phyloP scores from a whole-genome alignment of 2,329 filamentous ascomycete genomes.

The Fusarium avenaceum region DNA sequence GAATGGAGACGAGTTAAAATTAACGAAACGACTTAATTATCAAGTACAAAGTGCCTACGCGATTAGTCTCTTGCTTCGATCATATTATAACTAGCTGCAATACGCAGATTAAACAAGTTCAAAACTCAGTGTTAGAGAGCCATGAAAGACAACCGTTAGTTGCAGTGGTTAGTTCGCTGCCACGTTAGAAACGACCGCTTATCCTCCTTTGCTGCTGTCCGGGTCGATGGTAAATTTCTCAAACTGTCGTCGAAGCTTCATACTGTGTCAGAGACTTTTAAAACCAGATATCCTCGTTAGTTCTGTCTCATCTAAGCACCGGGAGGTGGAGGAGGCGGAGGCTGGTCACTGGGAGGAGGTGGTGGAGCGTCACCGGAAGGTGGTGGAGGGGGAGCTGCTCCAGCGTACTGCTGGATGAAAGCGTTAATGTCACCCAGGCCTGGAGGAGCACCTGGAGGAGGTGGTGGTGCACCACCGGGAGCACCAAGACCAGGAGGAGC shows the following conservation, averaged over 20 bases:
- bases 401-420: slow-evolving; percentile 75
- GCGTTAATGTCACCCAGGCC: slow-evolving; percentile 72
- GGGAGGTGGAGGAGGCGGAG: slow-evolving; percentile 74
- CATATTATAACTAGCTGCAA: slow-evolving; percentile 27
- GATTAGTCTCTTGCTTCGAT: slow-evolving; percentile 45
- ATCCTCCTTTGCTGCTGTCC: slow-evolving; percentile 9
- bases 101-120: slow-evolving; percentile 14
- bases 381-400: slow-evolving; percentile 68
- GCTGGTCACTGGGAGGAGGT: slow-evolving; percentile 73
- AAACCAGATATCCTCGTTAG: slow-evolving; percentile 20
- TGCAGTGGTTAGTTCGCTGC: slow-evolving; percentile 41
- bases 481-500: slow-evolving; percentile 59
- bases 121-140: slow-evolving; percentile 19
- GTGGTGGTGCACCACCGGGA: slow-evolving; percentile 63
- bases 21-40: slow-evolving; percentile 37
- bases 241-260: slow-evolving; percentile 14
- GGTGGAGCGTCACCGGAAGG: slow-evolving; percentile 69
- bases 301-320: slow-evolving; percentile 57
- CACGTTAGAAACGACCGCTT: slow-evolving; percentile 33
- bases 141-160: slow-evolving; percentile 20
- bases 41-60: slow-evolving; percentile 45
- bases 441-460: slow-evolving; percentile 61
- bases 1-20: background rate
- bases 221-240: slow-evolving; percentile 15
- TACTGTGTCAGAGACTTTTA: slow-evolving; percentile 20